Evolutionary conservation across 2,329 filamentous ascomycete genomes (phyloP).

Genomic region (Penicillium sp.): DNA sequence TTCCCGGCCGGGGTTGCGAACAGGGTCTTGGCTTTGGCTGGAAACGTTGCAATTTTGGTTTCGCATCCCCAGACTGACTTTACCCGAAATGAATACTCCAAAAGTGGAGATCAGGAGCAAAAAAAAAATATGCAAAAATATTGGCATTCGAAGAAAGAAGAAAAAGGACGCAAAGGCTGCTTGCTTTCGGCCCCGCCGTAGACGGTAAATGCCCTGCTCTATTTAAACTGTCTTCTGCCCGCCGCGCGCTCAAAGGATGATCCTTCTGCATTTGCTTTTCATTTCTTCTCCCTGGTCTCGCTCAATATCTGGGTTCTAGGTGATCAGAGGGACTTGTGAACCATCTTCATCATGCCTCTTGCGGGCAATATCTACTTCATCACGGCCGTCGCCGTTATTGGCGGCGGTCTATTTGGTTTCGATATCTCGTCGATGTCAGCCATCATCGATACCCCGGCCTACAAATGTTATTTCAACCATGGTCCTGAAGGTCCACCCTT

Average conservation of each 20-base stretch:
- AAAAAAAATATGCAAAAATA: background rate
- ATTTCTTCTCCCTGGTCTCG: background rate
- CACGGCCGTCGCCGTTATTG: conserved; percentile 47
- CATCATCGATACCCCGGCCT: conserved; percentile 8
- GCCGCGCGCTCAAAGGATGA: background rate
- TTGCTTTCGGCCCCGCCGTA: conserved; percentile 2
- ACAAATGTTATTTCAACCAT: conserved; percentile 2
- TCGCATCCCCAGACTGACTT: conserved; percentile 12
- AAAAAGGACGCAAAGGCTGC: too few species aligned
- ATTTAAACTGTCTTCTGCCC: background rate
- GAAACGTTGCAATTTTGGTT: conserved; percentile 10
- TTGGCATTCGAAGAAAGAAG: too few species aligned
- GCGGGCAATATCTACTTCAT: conserved; percentile 53
- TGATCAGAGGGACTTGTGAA: background rate
- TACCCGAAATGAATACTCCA: conserved; percentile 5
- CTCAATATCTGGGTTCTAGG: background rate
- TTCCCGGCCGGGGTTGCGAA: conserved; percentile 10
- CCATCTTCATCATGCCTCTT: background rate
- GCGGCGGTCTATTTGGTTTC: conserved; percentile 31
- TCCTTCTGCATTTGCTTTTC: background rate
- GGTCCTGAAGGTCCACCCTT: conserved; percentile 3
- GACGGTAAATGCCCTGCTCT: background rate
- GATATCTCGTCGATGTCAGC: conserved; percentile 37
- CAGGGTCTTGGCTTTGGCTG: conserved; percentile 13
- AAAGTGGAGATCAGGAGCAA: background rate